Evolutionary conservation across 352 stramenopile genomes (phyloP).

Genomic region (Phytopythium boreale): DNA sequence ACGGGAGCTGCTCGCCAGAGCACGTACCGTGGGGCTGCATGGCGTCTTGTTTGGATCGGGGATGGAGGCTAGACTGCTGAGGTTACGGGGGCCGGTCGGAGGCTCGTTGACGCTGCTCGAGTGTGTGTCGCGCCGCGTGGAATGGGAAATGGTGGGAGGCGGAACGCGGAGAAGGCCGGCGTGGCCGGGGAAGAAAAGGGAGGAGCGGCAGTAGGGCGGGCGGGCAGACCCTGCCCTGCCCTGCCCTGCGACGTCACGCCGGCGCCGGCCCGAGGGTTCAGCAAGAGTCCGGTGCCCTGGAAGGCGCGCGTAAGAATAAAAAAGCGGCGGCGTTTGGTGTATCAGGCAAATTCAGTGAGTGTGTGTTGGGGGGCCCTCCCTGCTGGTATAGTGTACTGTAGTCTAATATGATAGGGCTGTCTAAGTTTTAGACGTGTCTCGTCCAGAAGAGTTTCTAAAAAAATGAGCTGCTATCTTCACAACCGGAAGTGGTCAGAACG

Average conservation of each 20-base stretch:
- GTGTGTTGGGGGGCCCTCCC: too few species aligned
- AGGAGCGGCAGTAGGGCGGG: neutral
- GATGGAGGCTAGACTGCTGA: too few species aligned
- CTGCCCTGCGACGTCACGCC: conserved; percentile 18
- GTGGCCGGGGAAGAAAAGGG: conserved; percentile 23
- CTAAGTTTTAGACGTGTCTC: too few species aligned
- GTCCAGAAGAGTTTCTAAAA: neutral
- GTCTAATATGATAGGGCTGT: too few species aligned
- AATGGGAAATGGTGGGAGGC: conserved; percentile 21
- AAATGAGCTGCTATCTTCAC: neutral
- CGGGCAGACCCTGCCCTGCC: neutral
- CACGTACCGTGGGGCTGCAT: conserved; percentile 34
- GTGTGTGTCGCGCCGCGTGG: conserved; percentile 14
- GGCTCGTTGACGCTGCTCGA: neutral
- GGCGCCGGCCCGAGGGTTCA: conserved; percentile 19
- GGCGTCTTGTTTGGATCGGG: too few species aligned
- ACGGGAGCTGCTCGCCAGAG: too few species aligned
- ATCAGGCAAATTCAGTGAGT: too few species aligned
- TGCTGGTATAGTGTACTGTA: too few species aligned
- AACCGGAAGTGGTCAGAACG: conserved; percentile 1
- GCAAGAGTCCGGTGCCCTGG: conserved; percentile 33
- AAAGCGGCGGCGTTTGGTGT: neutral
- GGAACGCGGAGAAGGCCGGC: neutral
- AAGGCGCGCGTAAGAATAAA: conserved; percentile 5
- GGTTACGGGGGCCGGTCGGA: neutral